Conservation (phyloP, 495 filamentous ascomycete genomes). For the Penicillium antarcticum region DNA sequence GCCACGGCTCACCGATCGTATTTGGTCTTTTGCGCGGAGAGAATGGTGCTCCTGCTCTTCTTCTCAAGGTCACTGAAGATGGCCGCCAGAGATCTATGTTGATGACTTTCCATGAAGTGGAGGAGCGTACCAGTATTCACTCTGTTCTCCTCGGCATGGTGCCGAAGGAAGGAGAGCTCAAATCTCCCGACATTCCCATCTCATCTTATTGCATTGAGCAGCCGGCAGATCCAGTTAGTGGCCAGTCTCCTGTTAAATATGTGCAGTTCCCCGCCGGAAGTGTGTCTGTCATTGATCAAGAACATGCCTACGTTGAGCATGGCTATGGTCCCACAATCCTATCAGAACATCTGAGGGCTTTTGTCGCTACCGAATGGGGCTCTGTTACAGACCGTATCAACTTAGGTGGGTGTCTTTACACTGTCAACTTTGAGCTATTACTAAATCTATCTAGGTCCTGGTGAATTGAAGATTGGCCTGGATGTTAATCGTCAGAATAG, state of each 20-base stretch:
- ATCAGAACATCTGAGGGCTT: constrained; percentile 66
- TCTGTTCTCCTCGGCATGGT: constrained; percentile 66
- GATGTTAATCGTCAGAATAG: constrained; percentile 56
- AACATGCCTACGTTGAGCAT: constrained; percentile 36
- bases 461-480: constrained; percentile 63
- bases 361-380: constrained; percentile 62
- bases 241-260: constrained; percentile 28
- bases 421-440: neutral
- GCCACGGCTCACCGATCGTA: constrained; percentile 58
- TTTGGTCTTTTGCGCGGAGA: constrained; percentile 71
- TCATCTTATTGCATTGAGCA: constrained; percentile 62
- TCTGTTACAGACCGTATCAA: constrained; percentile 73
- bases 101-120: constrained; percentile 67
- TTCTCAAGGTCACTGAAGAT: constrained; percentile 67
- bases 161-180: constrained; percentile 54
- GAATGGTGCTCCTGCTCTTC: constrained; percentile 60
- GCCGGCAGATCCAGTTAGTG: constrained; percentile 32
- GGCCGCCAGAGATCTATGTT: constrained; percentile 63
- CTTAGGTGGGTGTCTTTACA: constrained; percentile 40
- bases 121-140: constrained; percentile 63
- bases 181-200: constrained; percentile 60
- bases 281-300: constrained; percentile 54
- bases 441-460: constrained; percentile 46
- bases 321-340: constrained; percentile 55
- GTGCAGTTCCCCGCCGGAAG: constrained; percentile 40